phyloP scores from a whole-genome alignment of 2,329 filamentous ascomycete species.

The Cytospora chrysosperma region DNA sequence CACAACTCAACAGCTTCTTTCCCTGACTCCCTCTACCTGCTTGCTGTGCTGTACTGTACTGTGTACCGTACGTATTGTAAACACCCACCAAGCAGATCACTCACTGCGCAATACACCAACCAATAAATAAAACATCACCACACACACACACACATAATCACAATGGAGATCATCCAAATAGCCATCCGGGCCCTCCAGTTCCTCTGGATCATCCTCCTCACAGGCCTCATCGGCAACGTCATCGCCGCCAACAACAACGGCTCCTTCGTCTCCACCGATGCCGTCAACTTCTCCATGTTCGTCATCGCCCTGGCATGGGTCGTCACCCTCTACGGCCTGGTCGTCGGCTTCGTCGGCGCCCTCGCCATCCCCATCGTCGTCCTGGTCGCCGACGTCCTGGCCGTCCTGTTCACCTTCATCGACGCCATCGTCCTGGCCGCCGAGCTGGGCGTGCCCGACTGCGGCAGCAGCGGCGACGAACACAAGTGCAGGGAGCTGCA shows the following conservation, averaged over 20 bases:
- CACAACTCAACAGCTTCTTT: neutral
- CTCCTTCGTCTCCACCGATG: constrained; percentile 41
- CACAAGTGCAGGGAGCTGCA: constrained; percentile 75
- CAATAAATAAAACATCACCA: neutral
- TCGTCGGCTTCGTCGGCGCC: constrained; percentile 52
- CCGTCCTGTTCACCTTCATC: constrained; percentile 69
- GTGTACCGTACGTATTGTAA: too few relatives aligned
- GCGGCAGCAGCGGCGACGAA: constrained; percentile 53
- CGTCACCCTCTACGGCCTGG: constrained; percentile 61
- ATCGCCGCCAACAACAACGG: constrained; percentile 50
- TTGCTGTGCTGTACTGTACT: neutral
- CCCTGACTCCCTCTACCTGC: neutral
- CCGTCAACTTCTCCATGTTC: constrained; percentile 68
- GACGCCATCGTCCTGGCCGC: constrained; percentile 68
- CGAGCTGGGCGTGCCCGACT: constrained; percentile 68
- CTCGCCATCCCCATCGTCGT: constrained; percentile 53
- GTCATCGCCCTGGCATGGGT: constrained; percentile 66
- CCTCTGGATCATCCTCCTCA: constrained; percentile 52
- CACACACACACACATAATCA: constrained; percentile 17
- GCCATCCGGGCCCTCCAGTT: constrained; percentile 50
- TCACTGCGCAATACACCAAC: neutral
- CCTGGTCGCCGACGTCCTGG: constrained; percentile 56
- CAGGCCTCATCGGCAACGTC: constrained; percentile 58
- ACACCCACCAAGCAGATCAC: neutral
- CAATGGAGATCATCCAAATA: constrained; percentile 44